A percentile compares a stretch with the other conserved stretches of the same genome.
phyloP scores from a whole-genome alignment of 148 eudicot species.

The Limonium bicolor region DNA sequence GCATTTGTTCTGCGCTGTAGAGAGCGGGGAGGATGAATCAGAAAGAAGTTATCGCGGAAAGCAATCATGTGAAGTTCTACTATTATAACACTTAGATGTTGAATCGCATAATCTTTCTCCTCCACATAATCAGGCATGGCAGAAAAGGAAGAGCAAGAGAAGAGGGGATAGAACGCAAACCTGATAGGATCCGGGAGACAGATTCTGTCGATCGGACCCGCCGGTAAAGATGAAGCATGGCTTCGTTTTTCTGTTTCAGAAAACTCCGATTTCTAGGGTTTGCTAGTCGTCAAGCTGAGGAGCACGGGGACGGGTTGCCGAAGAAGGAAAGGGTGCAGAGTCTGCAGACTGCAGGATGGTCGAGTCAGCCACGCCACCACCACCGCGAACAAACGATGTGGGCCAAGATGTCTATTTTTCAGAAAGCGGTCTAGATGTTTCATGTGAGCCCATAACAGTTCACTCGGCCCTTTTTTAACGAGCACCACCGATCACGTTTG shows the following conservation, averaged over 20 bases:
- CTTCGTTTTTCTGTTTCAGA: background rate
- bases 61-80: background rate
- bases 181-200: slow-evolving; percentile 1
- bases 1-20: background rate
- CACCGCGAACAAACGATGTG: no score
- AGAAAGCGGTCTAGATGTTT: no score
- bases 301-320: no score
- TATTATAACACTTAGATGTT: background rate
- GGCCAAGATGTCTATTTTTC: no score
- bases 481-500: no score
- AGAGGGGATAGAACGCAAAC: background rate
- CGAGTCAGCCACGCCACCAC: no score
- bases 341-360: no score
- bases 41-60: background rate
- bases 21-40: background rate
- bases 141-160: background rate
- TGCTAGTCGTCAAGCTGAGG: background rate
- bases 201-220: background rate
- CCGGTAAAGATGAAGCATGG: slow-evolving; percentile 2
- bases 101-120: background rate
- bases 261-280: background rate
- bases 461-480: no score
- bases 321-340: no score
- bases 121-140: background rate
- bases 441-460: no score